Percentiles rank a stretch among this genome's conserved stretches.
phyloP scores from a whole-genome alignment of 768 basidiomycete genomes.

The Boletus bicolor region DNA sequence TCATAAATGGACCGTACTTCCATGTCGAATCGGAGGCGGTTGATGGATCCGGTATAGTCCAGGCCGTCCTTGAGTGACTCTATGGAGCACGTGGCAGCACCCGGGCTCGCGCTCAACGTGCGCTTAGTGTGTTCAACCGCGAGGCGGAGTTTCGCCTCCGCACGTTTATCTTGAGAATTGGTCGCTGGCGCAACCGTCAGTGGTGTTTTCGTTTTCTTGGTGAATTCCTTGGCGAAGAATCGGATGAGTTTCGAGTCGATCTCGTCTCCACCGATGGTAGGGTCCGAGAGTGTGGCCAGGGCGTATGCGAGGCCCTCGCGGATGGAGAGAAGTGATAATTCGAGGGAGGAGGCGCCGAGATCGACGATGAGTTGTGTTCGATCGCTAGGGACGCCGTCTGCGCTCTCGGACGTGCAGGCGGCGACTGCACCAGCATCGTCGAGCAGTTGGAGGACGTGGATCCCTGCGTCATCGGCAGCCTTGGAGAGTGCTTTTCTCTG shows the following conservation, averaged over 20 bases:
- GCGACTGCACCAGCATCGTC: slow-evolving; percentile 80
- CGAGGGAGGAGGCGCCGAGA: slow-evolving; percentile 71
- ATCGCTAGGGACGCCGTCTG: slow-evolving; percentile 47
- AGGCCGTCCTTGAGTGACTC: slow-evolving; percentile 92
- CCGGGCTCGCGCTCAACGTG: slow-evolving; percentile 80
- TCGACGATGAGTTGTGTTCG: slow-evolving; percentile 81
- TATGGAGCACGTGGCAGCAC: slow-evolving; percentile 87
- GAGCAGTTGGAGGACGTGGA: slow-evolving; percentile 80
- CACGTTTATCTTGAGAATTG: slow-evolving; percentile 66
- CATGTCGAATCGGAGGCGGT: slow-evolving; percentile 56
- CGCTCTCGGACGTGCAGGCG: slow-evolving; percentile 48
- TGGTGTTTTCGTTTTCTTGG: slow-evolving; percentile 86
- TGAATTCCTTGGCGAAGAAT: slow-evolving; percentile 94
- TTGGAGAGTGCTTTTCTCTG: slow-evolving; percentile 70
- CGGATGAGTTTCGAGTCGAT: slow-evolving; percentile 83
- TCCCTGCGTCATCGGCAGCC: slow-evolving; percentile 77
- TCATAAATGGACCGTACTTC: slow-evolving; percentile 59
- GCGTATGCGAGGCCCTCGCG: slow-evolving; percentile 71
- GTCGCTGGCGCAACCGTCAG: slow-evolving; percentile 62
- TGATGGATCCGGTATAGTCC: slow-evolving; percentile 78
- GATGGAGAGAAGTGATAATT: slow-evolving; percentile 66
- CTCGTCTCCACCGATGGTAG: slow-evolving; percentile 57
- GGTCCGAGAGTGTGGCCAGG: slow-evolving; percentile 49
- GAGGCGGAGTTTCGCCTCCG: slow-evolving; percentile 89
- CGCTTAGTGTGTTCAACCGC: slow-evolving; percentile 95